Evolutionary conservation across 805 yeast genomes (phyloP).

Genomic region (Cephaloascus fragrans): DNA sequence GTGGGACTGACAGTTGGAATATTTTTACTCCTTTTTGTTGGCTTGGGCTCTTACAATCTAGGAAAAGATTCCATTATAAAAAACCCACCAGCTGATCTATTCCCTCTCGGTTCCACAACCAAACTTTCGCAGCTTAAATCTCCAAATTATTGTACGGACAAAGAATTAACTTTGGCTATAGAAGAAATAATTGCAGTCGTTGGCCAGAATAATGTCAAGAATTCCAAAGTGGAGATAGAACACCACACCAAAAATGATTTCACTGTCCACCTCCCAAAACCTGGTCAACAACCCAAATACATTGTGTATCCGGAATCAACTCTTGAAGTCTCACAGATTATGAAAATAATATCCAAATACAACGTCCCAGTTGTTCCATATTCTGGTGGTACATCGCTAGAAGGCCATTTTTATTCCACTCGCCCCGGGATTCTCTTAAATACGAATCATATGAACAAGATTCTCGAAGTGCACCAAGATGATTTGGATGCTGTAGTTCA

Average conservation of each 20-base stretch:
- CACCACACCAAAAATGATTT: conserved; percentile 26
- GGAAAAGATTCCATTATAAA: conserved; percentile 4
- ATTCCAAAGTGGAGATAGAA: conserved; percentile 17
- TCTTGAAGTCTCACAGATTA: conserved; percentile 20
- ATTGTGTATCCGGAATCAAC: conserved; percentile 26
- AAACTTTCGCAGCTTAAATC: conserved; percentile 13
- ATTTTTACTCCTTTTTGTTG: neutral
- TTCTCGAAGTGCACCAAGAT: conserved; percentile 25
- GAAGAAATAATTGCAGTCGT: conserved; percentile 13
- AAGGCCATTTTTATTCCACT: conserved; percentile 32
- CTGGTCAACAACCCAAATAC: conserved; percentile 20
- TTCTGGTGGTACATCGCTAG: conserved; percentile 31
- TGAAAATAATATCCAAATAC: conserved; percentile 21
- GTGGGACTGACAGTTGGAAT: too few relatives aligned
- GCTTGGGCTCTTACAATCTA: conserved; percentile 1
- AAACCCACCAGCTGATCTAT: conserved; percentile 9
- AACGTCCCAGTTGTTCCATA: conserved; percentile 33
- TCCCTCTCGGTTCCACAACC: conserved; percentile 18
- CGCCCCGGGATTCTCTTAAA: conserved; percentile 24
- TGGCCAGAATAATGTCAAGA: conserved; percentile 15
- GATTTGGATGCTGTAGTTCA: conserved; percentile 35
- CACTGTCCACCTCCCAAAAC: conserved; percentile 28
- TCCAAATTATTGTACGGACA: conserved; percentile 18
- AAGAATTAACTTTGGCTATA: conserved; percentile 17
- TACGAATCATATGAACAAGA: conserved; percentile 22